Evolutionary conservation across 2,329 filamentous ascomycete species (phyloP), one percentile per base, ranked within the genome.

Genomic region (Epichloe amarillans): DNA sequence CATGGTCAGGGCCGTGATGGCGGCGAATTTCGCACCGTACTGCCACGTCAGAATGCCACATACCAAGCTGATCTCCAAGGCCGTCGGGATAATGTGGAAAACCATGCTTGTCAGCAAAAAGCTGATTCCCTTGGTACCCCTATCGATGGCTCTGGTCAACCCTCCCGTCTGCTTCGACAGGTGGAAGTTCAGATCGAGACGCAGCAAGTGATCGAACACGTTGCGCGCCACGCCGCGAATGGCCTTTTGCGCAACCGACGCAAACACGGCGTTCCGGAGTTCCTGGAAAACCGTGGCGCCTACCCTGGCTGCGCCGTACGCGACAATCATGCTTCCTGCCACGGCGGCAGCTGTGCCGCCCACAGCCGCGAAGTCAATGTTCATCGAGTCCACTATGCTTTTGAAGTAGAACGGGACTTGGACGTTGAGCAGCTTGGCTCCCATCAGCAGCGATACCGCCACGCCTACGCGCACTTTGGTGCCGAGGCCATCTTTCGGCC

Each of bases 361-460:
- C 5, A 87, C 71, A 15, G 84, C 77, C n/a, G 80, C 78, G 64
- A 95, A 83, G 66, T 98, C 93, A 58, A 98, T 79, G 66, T 98
- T 98, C 88, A 98, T 95, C 19, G 88, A 83, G 67, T 98, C 94
- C 41, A 98, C 88, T 56, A 98, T 97, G 67, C 73, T 90, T 74
- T 97, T 97, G 74, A 98, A 98, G 74, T 96, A 98, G 65, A 98
- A 98, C 0, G 93, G 93, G 45, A 98, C 88, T 71, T 98, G 89
- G 15, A 98, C 93, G 66, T 97, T 98, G 62, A 98, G 74, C 46
- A 95, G 81, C 76, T 98, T 98, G 64, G 89, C 88, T 53, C 90
- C 88, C 21, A 98, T 71, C 38, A 98, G 76, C 55, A 98, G 70
- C 7, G 77, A 80, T 3, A 98, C 77, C n/a, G 91, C 89, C 46